These are phyloP conservation scores for Jackrogersella multiformis DNA, from an alignment of 495 filamentous ascomycete genomes.

Conservation along the genomic window DNA sequence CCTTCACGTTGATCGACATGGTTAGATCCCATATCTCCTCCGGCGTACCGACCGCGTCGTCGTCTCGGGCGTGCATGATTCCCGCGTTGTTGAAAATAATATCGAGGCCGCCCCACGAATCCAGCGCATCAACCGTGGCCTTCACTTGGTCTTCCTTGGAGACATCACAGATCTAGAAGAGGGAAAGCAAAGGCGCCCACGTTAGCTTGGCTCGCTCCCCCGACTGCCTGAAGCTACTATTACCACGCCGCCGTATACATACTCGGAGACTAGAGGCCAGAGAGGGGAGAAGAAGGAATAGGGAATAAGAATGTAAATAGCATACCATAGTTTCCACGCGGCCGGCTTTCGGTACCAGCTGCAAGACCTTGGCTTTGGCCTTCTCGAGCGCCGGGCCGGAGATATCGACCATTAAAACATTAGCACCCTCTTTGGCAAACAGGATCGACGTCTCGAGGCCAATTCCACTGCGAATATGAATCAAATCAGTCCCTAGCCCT, in stretches of 20 bases:
- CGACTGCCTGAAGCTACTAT: background rate
- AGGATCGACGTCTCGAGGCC: constrained; percentile 95
- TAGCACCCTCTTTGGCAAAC: constrained; percentile 89
- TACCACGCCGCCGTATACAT: background rate
- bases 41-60: constrained; percentile 82
- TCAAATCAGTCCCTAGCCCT: constrained; percentile 10
- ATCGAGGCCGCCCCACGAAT: constrained; percentile 90
- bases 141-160: constrained; percentile 78
- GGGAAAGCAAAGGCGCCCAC: background rate
- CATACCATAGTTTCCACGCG: constrained; percentile 67
- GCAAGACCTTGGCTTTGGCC: constrained; percentile 73
- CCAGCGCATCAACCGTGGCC: constrained; percentile 73
- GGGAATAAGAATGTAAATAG: background rate
- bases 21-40: constrained; percentile 96
- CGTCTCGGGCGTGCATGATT: constrained; percentile 94
- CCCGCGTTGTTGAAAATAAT: constrained; percentile 99
- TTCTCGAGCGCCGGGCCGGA: constrained; percentile 75
- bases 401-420: constrained; percentile 86
- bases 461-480: constrained; percentile 72
- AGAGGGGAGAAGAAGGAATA: background rate
- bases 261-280: too few relatives aligned
- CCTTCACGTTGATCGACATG: constrained; percentile 96
- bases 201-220: too few relatives aligned
- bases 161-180: constrained; percentile 63
- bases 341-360: constrained; percentile 70